A percentile compares a stretch with the other conserved stretches of the same genome.
Conservation (phyloP, 176 grass and related monocot genomes). For the Puccinellia tenuiflora region DNA sequence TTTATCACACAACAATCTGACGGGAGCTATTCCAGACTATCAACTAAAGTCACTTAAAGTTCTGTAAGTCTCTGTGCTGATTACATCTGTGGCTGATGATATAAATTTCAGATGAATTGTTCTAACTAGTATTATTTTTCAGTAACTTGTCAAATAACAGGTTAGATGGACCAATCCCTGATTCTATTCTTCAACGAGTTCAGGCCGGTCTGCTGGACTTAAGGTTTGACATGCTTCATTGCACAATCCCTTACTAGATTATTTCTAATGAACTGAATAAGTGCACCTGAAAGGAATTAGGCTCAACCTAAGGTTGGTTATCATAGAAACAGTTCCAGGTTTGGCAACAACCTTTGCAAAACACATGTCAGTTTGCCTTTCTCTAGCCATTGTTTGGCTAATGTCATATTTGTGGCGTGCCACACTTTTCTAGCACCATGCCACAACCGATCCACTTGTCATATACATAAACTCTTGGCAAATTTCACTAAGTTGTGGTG, state of each 20-base stretch:
- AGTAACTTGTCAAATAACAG: conserved; percentile 39
- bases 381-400: neutral
- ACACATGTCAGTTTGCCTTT: neutral
- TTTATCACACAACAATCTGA: conserved; percentile 41
- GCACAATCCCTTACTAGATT: neutral
- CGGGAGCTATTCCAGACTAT: conserved; percentile 24
- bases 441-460: neutral
- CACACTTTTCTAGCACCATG: neutral
- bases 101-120: neutral
- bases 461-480: neutral
- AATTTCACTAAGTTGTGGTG: neutral
- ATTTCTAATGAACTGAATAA: neutral
- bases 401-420: neutral
- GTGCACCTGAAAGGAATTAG: neutral
- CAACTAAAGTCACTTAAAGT: conserved; percentile 15
- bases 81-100: neutral
- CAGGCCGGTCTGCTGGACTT: conserved; percentile 16
- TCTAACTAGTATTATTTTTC: neutral
- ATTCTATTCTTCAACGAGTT: conserved; percentile 7
- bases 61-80: conserved; percentile 13
- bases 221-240: conserved; percentile 19
- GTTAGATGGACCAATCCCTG: conserved; percentile 21
- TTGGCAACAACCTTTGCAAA: neutral
- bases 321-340: neutral
- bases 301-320: neutral